These are phyloP conservation scores for Colletotrichum sp. DNA, from an alignment of 2,329 filamentous ascomycete species.

Conservation along the genomic window DNA sequence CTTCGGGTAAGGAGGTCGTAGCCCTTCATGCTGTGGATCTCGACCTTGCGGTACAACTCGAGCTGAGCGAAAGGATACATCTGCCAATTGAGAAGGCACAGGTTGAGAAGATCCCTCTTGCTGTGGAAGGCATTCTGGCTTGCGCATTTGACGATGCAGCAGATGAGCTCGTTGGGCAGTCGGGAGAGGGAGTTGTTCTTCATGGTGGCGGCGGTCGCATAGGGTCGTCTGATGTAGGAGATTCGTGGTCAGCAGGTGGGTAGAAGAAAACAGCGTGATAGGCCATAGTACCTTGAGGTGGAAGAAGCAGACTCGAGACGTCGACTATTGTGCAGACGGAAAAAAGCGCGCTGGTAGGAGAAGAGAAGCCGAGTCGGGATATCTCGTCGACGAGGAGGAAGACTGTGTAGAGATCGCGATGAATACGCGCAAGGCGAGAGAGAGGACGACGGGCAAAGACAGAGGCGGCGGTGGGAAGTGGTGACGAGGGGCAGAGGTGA, in stretches of 20 bases:
- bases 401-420: not conserved
- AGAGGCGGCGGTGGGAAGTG: not conserved
- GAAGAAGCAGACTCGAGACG: not conserved
- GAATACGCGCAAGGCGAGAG: not conserved
- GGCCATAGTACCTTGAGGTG: not conserved
- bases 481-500: not conserved
- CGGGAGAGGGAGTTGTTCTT: not conserved
- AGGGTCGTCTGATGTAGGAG: not conserved
- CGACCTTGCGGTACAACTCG: not conserved
- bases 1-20: not conserved
- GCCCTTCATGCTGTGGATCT: not conserved
- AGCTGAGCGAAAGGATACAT: not conserved
- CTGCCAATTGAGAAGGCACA: not conserved
- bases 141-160: not conserved
- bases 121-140: not conserved
- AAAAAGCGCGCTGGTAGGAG: not conserved
- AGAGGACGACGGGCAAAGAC: not conserved
- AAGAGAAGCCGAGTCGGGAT: not conserved
- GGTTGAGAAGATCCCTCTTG: not conserved
- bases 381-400: not conserved
- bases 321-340: not conserved
- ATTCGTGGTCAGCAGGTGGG: not conserved
- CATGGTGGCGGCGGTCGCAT: not conserved
- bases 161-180: constrained; percentile 2
- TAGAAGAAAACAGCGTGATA: not conserved